Conservation (phyloP, 2,329 filamentous ascomycete genomes). For the Diaporthe aspalathi region DNA sequence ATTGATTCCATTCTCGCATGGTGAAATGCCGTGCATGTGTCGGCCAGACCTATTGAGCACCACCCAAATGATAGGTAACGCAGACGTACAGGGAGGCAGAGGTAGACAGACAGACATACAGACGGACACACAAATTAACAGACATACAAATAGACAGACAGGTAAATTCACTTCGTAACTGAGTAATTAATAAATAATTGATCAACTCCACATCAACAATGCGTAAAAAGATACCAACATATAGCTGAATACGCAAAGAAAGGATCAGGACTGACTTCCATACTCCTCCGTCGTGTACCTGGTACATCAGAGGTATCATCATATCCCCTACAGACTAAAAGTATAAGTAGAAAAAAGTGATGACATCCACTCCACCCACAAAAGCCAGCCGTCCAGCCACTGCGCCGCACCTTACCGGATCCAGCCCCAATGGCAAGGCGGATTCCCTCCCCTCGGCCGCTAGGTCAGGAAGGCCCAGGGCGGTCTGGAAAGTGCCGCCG, state of each 20-base stretch:
- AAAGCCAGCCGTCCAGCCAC: neutral
- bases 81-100: neutral
- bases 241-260: no score
- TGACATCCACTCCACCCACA: neutral
- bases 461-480: no score
- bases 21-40: neutral
- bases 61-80: neutral
- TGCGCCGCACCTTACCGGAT: neutral
- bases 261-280: no score
- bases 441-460: neutral
- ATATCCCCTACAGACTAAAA: neutral
- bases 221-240: neutral
- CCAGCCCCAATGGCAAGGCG: constrained; percentile 10
- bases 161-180: no score
- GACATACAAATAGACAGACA: no score
- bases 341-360: neutral
- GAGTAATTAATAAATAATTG: no score
- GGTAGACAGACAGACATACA: neutral
- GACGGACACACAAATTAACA: neutral
- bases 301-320: neutral
- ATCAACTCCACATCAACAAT: neutral
- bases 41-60: neutral
- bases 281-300: neutral
- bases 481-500: neutral
- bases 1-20: neutral